These are phyloP conservation scores for Podospora bellae-mahoneyi DNA, from an alignment of 495 filamentous ascomycete species.

Conservation along the genomic window DNA sequence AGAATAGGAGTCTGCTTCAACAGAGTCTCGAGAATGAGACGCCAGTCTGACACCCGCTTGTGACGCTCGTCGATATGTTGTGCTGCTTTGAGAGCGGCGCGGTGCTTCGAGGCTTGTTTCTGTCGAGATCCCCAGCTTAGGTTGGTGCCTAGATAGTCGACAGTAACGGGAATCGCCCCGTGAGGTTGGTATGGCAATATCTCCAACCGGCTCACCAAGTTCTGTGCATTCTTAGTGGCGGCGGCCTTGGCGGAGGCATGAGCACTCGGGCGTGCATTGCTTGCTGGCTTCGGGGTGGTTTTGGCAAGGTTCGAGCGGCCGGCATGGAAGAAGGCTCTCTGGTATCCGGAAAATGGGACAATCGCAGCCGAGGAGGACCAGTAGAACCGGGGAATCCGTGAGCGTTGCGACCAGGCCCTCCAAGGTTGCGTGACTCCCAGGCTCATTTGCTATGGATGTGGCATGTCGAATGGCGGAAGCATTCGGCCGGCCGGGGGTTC, in stretches of 20 bases:
- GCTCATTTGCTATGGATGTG: conserved; percentile 10
- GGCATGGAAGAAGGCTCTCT: background rate
- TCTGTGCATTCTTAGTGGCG: background rate
- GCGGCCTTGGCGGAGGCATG: background rate
- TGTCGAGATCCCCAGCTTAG: background rate
- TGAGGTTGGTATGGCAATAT: background rate
- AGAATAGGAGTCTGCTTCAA: conserved; percentile 20
- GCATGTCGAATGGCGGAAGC: conserved; percentile 12
- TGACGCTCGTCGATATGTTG: conserved; percentile 1
- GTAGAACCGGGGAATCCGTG: background rate
- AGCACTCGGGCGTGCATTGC: background rate
- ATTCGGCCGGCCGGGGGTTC: conserved; percentile 2
- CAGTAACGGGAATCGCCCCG: background rate
- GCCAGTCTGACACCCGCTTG: conserved; percentile 26
- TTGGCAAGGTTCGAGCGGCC: background rate
- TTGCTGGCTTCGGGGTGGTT: background rate
- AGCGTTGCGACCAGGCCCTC: conserved; percentile 10
- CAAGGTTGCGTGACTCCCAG: conserved; percentile 11
- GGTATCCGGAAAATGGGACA: background rate
- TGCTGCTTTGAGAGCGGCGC: conserved; percentile 13
- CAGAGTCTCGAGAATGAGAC: conserved; percentile 24
- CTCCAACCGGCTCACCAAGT: background rate
- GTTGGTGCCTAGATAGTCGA: background rate
- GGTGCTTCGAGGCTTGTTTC: conserved; percentile 1
- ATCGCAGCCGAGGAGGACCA: conserved; percentile 1